Conservation (phyloP, 495 filamentous ascomycete genomes). For the Parmelia sp. region DNA sequence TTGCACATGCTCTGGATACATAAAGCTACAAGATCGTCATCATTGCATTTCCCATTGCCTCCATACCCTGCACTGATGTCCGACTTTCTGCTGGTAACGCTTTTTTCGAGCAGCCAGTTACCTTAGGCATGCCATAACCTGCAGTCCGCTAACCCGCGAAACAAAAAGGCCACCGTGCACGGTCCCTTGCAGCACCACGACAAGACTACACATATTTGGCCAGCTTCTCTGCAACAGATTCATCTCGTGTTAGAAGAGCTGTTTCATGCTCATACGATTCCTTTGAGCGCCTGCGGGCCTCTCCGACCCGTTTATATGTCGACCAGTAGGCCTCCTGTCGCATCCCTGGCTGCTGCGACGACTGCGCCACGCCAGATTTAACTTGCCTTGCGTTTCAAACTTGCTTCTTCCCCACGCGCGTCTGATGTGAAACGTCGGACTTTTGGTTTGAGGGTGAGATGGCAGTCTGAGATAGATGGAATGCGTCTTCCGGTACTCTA, state of each 20-base stretch:
- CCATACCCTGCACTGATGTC: neutral
- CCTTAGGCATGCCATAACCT: neutral
- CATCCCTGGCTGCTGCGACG: conserved; percentile 3
- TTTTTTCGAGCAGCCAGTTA: neutral
- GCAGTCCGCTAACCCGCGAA: neutral
- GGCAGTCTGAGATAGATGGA: neutral
- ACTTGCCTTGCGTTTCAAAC: conserved; percentile 1
- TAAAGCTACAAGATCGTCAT: too few relatives aligned
- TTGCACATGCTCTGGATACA: too few relatives aligned
- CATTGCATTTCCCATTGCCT: neutral
- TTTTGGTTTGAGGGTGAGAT: neutral
- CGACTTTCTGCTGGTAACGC: neutral
- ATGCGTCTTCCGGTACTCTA: neutral
- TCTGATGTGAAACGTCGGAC: neutral
- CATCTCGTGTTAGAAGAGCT: neutral
- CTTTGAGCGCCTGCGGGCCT: conserved; percentile 11
- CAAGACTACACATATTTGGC: conserved; percentile 1
- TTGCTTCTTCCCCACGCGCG: neutral
- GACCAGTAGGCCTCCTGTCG: neutral
- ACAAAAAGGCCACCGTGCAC: neutral
- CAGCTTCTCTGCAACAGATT: conserved; percentile 5
- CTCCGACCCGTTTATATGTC: neutral
- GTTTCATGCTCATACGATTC: conserved; percentile 10
- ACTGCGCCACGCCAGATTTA: conserved; percentile 13
- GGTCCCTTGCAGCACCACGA: neutral